Base-by-base conservation (phyloP, 768 basidiomycete genomes). In the Sarcodon sp. region DNA sequence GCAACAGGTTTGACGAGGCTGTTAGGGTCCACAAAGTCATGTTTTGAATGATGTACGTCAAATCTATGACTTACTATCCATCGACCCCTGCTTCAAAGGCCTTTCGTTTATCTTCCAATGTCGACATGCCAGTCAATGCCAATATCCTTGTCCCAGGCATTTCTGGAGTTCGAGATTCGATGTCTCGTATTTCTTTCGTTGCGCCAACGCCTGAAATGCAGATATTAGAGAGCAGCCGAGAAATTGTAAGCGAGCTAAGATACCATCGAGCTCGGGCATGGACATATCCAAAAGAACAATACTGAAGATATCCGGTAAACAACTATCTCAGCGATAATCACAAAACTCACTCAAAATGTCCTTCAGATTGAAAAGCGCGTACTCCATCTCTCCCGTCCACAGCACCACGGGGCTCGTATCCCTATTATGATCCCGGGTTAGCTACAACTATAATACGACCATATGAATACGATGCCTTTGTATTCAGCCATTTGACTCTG, bases 1-100 rank as follows among this genome's bases (percentile, higher is more conserved):
- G 87, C 87, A 15, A 97, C 90, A 9, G 93, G 93, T 63, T 97
- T 97, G 49, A 96, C 88, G 15, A 94, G 75, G 58, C 91, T 93
- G 52, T 0, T 52, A 7, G 55, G 38, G 8, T 41, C 13, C 33
- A 33, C 12, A 35, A 47, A 45, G 38, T 43, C 35, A 43, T 53
- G 13, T n/a, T 21, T 39, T 12, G 33, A 50, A 18, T 13, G 32
- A 35, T 27, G 2, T 12, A 44, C 12, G n/a, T 33, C 35, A 46
- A 27, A 21, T 3, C 33, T 45, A 33, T 15, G n/a, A 80, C 88
- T 54, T 59, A 93, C 90, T 94, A 94, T 67, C 93, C 92, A 54
- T 96, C 88, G 45, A 97, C 90, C 0, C 93, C 93, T 46, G 87
- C 87, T 41, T 87, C 83, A 53, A 94, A 94, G 0, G 93, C 93